These are phyloP conservation scores for Carex kokanica DNA, from an alignment of 176 grass and related monocot genomes.

Conservation along the genomic window DNA sequence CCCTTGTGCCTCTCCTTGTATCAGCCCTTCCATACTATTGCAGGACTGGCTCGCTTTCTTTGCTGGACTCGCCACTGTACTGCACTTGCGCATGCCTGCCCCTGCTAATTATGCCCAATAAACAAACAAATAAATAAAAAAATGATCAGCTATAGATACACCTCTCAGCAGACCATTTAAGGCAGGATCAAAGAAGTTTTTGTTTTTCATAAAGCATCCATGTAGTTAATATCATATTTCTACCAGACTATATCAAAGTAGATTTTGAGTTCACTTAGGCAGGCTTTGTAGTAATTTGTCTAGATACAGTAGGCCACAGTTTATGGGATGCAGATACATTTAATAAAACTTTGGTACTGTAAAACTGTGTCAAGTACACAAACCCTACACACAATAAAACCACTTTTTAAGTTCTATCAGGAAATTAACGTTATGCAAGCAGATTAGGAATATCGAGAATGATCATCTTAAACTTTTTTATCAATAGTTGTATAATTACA, in stretches of 20 bases:
- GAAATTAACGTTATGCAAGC: not conserved
- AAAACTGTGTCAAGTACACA: not conserved
- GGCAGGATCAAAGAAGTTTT: not conserved
- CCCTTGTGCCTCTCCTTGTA: slow-evolving; percentile 19
- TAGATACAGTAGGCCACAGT: not conserved
- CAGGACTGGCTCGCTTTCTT: no score
- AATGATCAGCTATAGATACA: not conserved
- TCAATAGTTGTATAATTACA: not conserved
- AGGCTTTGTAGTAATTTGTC: not conserved
- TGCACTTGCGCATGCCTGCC: not conserved
- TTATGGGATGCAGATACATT: not conserved
- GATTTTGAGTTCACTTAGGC: not conserved
- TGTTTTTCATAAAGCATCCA: not conserved
- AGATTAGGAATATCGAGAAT: not conserved
- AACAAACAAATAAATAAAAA: slow-evolving; percentile 5
- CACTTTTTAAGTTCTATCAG: not conserved
- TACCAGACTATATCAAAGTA: not conserved
- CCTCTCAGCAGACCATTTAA: not conserved
- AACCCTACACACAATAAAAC: not conserved
- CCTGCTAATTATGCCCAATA: slow-evolving; percentile 4
- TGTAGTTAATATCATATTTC: not conserved
- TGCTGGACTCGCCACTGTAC: not conserved
- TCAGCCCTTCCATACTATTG: not conserved
- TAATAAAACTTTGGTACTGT: not conserved
- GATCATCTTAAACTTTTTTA: not conserved